A percentile compares a stretch with the other conserved stretches of the same genome.
phyloP scores from a whole-genome alignment of 495 filamentous ascomycete genomes.

The Penicillium waksmanii region DNA sequence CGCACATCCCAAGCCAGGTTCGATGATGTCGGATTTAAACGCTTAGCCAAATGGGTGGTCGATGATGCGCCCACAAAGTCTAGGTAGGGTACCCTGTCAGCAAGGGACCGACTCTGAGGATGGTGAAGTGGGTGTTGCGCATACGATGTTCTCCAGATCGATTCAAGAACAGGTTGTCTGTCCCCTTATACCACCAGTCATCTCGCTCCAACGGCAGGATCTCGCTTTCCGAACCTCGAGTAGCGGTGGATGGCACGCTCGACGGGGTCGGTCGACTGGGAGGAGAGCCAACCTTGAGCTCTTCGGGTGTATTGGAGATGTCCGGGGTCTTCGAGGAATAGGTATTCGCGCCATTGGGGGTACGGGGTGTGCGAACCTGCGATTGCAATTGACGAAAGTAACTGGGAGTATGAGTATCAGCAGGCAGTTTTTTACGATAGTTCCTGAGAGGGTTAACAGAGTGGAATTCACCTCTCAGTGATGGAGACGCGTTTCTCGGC shows the following conservation, averaged over 20 bases:
- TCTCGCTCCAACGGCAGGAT: conserved; percentile 32
- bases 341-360: background rate
- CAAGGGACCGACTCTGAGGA: background rate
- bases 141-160: conserved; percentile 43
- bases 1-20: conserved; percentile 47
- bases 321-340: background rate
- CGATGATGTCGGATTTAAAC: conserved; percentile 37
- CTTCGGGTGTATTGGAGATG: background rate
- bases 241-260: conserved; percentile 13
- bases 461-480: conserved; percentile 33
- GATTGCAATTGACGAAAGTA: conserved; percentile 38
- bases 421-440: background rate
- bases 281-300: background rate
- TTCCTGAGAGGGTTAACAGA: background rate
- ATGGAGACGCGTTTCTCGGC: conserved; percentile 43
- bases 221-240: conserved; percentile 26
- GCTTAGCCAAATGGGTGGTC: conserved; percentile 39
- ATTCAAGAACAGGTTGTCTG: conserved; percentile 39
- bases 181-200: conserved; percentile 48
- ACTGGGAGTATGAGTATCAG: conserved; percentile 21
- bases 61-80: conserved; percentile 43
- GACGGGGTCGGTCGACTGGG: conserved; percentile 13
- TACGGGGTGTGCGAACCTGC: conserved; percentile 25
- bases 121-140: background rate
- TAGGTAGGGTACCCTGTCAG: conserved; percentile 4